Evolutionary conservation across 371 early-diverging fungal genomes (phyloP), one percentile per base, ranked within the genome.

Genomic region (Capillidium rhysosporum): DNA sequence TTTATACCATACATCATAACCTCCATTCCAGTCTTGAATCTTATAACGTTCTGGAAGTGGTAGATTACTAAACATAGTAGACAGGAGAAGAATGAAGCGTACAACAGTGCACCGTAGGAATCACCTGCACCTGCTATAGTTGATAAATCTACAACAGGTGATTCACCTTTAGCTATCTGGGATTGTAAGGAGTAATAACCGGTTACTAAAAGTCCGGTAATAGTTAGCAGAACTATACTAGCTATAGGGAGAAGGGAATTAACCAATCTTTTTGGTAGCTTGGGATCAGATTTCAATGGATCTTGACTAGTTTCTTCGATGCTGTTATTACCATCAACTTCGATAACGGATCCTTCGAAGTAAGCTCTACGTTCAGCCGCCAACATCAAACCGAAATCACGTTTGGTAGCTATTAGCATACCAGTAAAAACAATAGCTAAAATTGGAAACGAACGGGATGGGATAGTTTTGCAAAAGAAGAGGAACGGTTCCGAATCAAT

Each of bases 301-400:
- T 55, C 55, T 3, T 31, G 47, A 46, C 18, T 21, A 23, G 1
- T 18, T 46, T 55, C 55, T 24, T 40, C 52, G 14, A 18, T 40
- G 14, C 7, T 16, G 1, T 1, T 12, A n/a, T n/a, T n/a, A 41
- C 23, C 3, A 25, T 49, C 46, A 45, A 10, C 44, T 30, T 43
- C 54, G 23, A 46, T 47, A 10, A 55, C 47, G 8, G 20, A 9
- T 7, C 28, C 26, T n/a, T 46, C 39, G 30, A 45, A 46, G 21
- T 44, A 47, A 25, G 47, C 47, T 8, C 55, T 28, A 24, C 55
- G 46, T 26, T 55, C 55, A 12, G 55, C 55, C 4, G 18, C 40
- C 5, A 55, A 28, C 55, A 55, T 55, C 1, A 20, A 20, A 25
- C 55, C 55, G 21, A 55, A 55, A 14, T 55, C 55, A 16, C 55